Conservation (phyloP, 352 stramenopile species). For the Phytophthora nicotianae region DNA sequence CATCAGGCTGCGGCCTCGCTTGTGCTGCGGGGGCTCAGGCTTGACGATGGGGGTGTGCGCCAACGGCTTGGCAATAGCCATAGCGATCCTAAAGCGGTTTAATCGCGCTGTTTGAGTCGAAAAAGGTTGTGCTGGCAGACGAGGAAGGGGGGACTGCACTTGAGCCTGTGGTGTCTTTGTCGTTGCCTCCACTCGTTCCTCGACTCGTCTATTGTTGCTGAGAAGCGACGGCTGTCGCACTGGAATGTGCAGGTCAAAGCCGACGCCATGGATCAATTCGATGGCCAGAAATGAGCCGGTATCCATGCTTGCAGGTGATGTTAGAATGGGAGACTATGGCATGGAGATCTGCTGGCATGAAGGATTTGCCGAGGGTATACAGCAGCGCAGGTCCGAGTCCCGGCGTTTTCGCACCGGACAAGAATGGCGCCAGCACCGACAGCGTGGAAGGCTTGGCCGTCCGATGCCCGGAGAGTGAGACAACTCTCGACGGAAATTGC, state of each 20-base stretch:
- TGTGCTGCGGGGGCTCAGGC: constrained; percentile 15
- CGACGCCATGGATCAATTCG: constrained; percentile 12
- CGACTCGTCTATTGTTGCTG: constrained; percentile 34
- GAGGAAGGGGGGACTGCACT: constrained; percentile 24
- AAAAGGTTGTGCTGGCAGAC: constrained; percentile 29
- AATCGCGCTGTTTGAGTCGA: constrained; percentile 14
- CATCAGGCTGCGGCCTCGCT: constrained; percentile 31
- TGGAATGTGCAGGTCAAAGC: constrained; percentile 7
- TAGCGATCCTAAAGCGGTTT: constrained; percentile 17
- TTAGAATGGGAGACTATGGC: constrained; percentile 11
- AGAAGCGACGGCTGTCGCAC: constrained; percentile 14
- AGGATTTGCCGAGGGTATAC: constrained; percentile 22
- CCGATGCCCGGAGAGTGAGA: constrained; percentile 21
- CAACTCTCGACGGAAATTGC: constrained; percentile 10
- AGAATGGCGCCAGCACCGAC: constrained; percentile 25
- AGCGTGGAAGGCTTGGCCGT: constrained; percentile 8
- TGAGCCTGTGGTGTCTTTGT: constrained; percentile 17
- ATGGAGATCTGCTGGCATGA: neutral
- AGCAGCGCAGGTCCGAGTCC: constrained; percentile 6
- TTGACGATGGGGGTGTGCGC: constrained; percentile 10
- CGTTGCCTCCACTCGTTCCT: constrained; percentile 30
- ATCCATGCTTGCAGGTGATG: constrained; percentile 19
- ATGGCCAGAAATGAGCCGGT: constrained; percentile 23
- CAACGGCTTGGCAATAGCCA: constrained; percentile 27
- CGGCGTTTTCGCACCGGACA: constrained; percentile 14